Percentiles rank a stretch among this genome's conserved stretches.
phyloP scores from a whole-genome alignment of 805 yeast genomes.

The Saccharomycopsis guyanensis region DNA sequence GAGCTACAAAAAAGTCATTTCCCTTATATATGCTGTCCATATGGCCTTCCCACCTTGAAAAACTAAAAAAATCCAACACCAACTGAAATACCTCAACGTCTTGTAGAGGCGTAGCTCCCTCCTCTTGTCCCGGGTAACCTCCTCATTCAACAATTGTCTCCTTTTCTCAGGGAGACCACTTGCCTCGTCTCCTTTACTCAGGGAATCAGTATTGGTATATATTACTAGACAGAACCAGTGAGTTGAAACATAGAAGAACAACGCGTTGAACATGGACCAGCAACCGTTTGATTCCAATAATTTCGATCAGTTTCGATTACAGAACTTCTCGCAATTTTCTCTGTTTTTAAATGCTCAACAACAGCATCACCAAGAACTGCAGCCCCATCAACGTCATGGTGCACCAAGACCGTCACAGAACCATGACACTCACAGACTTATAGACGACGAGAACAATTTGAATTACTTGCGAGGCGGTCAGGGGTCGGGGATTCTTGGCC shows the following conservation, averaged over 20 bases:
- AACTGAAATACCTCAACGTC: no score
- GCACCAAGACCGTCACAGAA: neutral
- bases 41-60: no score
- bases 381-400: neutral
- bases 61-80: no score
- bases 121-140: neutral
- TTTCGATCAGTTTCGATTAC: conserved; percentile 17
- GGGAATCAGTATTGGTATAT: neutral
- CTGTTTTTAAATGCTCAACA: conserved; percentile 1
- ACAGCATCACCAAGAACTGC: conserved; percentile 9
- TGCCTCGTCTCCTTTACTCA: neutral
- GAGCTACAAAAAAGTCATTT: no score
- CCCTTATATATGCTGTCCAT: no score
- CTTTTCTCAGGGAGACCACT: conserved; percentile 9
- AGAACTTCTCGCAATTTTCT: conserved; percentile 6
- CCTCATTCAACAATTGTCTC: conserved; percentile 3
- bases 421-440: neutral
- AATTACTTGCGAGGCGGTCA: neutral
- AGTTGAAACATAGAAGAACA: no score
- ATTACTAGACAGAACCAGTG: neutral
- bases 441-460: neutral
- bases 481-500: neutral
- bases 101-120: no score
- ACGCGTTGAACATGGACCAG: no score
- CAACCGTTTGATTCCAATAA: conserved; percentile 14